phyloP scores from a whole-genome alignment of 768 basidiomycete species.

The Daedaleopsis sinensis region DNA sequence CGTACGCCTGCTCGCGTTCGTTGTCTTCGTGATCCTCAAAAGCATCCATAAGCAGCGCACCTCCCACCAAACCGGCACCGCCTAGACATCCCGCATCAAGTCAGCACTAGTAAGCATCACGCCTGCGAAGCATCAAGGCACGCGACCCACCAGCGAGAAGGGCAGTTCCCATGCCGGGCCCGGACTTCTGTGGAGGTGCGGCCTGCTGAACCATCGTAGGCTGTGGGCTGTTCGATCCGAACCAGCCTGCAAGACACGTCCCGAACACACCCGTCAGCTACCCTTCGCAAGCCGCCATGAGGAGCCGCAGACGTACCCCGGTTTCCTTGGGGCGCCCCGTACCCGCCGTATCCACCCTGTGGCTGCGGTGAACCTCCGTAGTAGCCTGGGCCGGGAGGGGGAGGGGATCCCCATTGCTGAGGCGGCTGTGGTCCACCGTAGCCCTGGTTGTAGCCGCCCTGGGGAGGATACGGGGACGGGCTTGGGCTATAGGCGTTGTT shows the following conservation, averaged over 20 bases:
- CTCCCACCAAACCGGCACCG: slow-evolving; percentile 70
- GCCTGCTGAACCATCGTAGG: slow-evolving; percentile 36
- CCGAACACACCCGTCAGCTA: slow-evolving; percentile 1
- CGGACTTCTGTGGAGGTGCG: slow-evolving; percentile 46
- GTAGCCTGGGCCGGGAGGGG: slow-evolving; percentile 19
- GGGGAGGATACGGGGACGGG: slow-evolving; percentile 29
- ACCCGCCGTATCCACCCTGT: slow-evolving; percentile 29
- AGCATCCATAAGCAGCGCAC: slow-evolving; percentile 54
- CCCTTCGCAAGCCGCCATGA: slow-evolving; percentile 11
- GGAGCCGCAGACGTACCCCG: slow-evolving; percentile 24
- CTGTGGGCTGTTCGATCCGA: slow-evolving; percentile 34
- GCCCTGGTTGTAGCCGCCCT: slow-evolving; percentile 16
- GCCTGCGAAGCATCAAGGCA: not conserved
- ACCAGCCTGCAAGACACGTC: slow-evolving; percentile 31
- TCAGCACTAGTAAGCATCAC: not conserved
- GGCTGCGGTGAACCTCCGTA: slow-evolving; percentile 33
- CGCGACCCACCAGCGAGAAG: slow-evolving; percentile 45
- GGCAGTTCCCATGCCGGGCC: slow-evolving; percentile 53
- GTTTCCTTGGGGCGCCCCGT: slow-evolving; percentile 29
- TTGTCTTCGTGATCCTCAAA: slow-evolving; percentile 46
- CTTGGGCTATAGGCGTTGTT: slow-evolving; percentile 37
- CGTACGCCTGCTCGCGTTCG: slow-evolving; percentile 36
- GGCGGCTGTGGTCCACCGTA: slow-evolving; percentile 24
- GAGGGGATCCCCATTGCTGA: slow-evolving; percentile 25
- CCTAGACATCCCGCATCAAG: slow-evolving; percentile 34